Base-by-base conservation (phyloP, 768 basidiomycete genomes). In the Leccinellum albellum region DNA sequence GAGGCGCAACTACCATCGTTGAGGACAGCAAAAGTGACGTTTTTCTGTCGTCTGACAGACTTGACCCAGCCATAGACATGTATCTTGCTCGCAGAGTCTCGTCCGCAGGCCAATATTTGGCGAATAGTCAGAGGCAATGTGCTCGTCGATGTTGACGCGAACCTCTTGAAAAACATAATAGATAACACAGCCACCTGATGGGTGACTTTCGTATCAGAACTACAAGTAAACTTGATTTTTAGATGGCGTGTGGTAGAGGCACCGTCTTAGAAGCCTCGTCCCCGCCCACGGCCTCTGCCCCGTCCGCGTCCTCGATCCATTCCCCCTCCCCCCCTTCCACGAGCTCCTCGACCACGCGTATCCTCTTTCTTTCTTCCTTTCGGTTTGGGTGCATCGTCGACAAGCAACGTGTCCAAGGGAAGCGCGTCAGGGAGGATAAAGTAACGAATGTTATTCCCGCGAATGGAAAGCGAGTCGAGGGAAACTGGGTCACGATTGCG, bases 381-480 rank as follows among this genome's bases (percentile, higher is more conserved):
- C 17, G 96, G 94, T 75, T 96, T 95, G 5, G 96, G 97, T 14
- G 94, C 91, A 69, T 99, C 97, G 71, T 99, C 96, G 26, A 99
- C 94, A 8, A 99, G 83, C 7, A 99, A 82, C 21, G 97, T 98
- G 71, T 99, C 96, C 58, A 99, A 78, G 0, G 97, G 96, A 8
- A 99, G 79, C 0, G 95, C 94, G 70, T 99, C 96, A 9, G 97
- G 97, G n/a, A 99, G 87, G 56, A 96, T 86, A 71, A 93, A 96
- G 76, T 98, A 98, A 51, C 96, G 88, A 67, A 99, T 85, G 68
- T 92, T 97, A 80, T 97, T 98, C 35, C 97, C 96, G 53, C 96
- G 86, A 68, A 99, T 95, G 35, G 94, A 94, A 50, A 98, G 81
- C 3, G 88, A 81, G 74, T 99, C 96, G 53, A 98, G 85, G 21